Base-by-base conservation (phyloP, 176 grass and related monocot genomes). In the Triticum monococcum region DNA sequence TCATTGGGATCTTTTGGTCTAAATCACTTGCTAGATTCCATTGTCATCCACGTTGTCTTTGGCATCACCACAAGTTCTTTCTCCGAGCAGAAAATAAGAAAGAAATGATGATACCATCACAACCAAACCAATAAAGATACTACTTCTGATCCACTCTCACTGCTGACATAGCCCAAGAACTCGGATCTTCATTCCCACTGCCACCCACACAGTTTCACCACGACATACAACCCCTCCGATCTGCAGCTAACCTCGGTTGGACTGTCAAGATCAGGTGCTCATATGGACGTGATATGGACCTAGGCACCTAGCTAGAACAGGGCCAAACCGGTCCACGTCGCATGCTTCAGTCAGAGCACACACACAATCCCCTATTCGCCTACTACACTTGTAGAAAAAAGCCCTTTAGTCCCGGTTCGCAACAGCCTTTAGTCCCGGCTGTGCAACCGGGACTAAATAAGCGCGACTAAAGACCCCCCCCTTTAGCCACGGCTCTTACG, bases 231-330 rank as follows among this genome's bases (percentile, higher is more conserved):
- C 5, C 18, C 18, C n/a, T 35, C 31, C 35, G 35, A 60, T 60
- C 41, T 41, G 64, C 40, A 84, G 64, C 69, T 65, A 32, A 83
- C 61, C 68, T 74, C 24, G 33, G 80, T 84, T 91, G 41, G 13
- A 23, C 45, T 22, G 85, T 87, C 85, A 36, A 62, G 7, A 84
- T 87, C 89, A 84, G 12, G 65, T 10, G 22, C 24, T 31, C 60
- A 59, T n/a, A 5, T 4, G 7, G n/a, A 77, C 14, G 36, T 74
- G 74, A 76, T 46, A 25, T 84, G 60, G 46, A 70, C 68, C 18
- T 46, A 25, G 76, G 60, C 36, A 70, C 68, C 23, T 25, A 10
- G 3, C 16, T 14, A 10, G 1, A 68, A 77, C 7, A 23, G 46
- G 30, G 86, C 81, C 52, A 72, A 88, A 85, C 64, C 12, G 7